Evolutionary conservation across 2,329 filamentous ascomycete genomes (phyloP).

Genomic region (Penicillium sclerotiorum): DNA sequence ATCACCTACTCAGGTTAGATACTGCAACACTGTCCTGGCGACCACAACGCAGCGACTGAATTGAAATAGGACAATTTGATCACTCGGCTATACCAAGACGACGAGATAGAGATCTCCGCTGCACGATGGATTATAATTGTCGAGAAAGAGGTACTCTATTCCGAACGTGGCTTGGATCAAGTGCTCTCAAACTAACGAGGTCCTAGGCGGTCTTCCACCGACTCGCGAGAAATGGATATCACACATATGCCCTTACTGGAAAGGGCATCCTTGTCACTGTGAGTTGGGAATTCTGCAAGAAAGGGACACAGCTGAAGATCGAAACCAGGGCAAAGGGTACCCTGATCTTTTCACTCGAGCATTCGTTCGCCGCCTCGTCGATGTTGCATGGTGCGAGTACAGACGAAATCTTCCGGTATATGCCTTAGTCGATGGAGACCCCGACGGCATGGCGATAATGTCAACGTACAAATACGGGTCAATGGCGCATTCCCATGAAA

Average conservation of each 20-base stretch:
- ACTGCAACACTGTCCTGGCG: background rate
- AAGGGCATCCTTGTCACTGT: constrained; percentile 61
- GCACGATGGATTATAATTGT: constrained; percentile 63
- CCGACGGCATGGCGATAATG: constrained; percentile 64
- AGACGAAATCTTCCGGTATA: constrained; percentile 47
- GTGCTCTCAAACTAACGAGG: background rate
- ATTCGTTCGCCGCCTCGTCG: constrained; percentile 53
- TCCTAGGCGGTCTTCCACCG: constrained; percentile 62
- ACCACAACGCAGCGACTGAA: no score
- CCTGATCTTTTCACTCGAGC: constrained; percentile 61
- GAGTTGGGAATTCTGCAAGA: constrained; percentile 15
- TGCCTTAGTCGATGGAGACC: constrained; percentile 62
- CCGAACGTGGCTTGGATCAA: background rate
- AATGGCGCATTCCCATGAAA: constrained; percentile 57
- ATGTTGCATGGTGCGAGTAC: constrained; percentile 27
- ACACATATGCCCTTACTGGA: constrained; percentile 43
- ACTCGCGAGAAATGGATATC: constrained; percentile 52
- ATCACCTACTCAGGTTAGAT: constrained; percentile 30
- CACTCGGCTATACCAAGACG: constrained; percentile 50
- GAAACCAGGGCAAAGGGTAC: constrained; percentile 62
- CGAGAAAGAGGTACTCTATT: constrained; percentile 60
- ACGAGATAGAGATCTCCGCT: constrained; percentile 48
- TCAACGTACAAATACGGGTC: constrained; percentile 67
- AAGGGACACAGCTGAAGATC: background rate
- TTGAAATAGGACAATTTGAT: constrained; percentile 55